phyloP scores from a whole-genome alignment of 148 eudicot genomes.

The Agrostemma githago region DNA sequence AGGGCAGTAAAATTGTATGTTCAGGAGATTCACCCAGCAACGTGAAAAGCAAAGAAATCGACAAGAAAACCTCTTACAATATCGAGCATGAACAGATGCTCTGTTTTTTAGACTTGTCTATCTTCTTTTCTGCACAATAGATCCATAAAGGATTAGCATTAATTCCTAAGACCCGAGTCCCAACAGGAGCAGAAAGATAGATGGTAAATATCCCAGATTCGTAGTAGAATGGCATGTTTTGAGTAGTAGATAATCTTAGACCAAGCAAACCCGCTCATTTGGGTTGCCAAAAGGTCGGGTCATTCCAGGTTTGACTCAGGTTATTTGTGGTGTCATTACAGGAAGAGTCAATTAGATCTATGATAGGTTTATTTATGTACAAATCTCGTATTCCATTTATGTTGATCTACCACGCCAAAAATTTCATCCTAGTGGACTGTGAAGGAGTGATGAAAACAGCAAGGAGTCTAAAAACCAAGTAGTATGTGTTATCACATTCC shows the following conservation, averaged over 20 bases:
- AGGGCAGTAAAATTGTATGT: not conserved
- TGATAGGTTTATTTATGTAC: no score
- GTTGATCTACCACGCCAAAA: not conserved
- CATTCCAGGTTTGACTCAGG: not conserved
- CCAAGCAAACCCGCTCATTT: no score
- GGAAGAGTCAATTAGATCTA: not conserved
- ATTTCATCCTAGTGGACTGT: not conserved
- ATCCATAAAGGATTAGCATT: slow-evolving; percentile 4
- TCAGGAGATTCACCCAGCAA: slow-evolving; percentile 12
- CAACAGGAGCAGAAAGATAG: not conserved
- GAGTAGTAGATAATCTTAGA: no score
- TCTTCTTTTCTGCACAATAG: slow-evolving; percentile 56
- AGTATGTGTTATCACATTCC: no score
- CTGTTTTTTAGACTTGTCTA: slow-evolving; percentile 46
- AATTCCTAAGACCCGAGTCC: not conserved
- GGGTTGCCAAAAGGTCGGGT: not conserved
- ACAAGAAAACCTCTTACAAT: slow-evolving; percentile 36
- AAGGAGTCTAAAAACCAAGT: not conserved
- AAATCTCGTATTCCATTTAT: not conserved
- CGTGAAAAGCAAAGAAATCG: slow-evolving; percentile 12
- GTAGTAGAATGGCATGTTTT: no score
- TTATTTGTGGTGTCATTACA: not conserved
- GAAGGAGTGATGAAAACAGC: not conserved
- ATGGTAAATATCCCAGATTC: no score
- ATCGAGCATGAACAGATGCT: slow-evolving; percentile 58